These are phyloP conservation scores for Solanum etuberosum DNA, from an alignment of 257 asterid species.

Conservation along the genomic window DNA sequence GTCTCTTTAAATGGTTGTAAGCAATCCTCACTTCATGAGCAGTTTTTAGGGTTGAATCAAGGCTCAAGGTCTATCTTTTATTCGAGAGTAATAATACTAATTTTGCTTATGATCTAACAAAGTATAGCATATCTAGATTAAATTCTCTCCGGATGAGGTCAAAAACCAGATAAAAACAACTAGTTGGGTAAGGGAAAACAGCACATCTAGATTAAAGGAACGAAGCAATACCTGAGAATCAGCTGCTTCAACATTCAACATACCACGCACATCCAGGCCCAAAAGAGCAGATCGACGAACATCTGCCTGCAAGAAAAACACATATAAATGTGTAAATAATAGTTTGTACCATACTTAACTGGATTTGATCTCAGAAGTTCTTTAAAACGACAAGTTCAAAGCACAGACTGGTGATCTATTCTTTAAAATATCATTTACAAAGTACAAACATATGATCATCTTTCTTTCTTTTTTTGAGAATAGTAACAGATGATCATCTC, in stretches of 20 bases:
- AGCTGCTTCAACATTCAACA: constrained; percentile 43
- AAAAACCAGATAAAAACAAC: neutral
- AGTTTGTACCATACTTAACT: neutral
- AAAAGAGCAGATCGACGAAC: constrained; percentile 56
- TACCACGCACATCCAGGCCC: constrained; percentile 41
- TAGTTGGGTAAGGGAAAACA: neutral
- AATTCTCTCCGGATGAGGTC: neutral
- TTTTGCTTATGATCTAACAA: neutral
- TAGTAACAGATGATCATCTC: neutral
- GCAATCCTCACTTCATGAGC: neutral
- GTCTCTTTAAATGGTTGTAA: neutral
- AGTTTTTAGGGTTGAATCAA: neutral
- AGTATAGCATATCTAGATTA: neutral
- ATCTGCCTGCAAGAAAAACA: constrained; percentile 37
- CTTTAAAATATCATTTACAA: neutral
- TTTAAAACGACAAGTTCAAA: neutral
- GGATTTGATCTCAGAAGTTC: neutral
- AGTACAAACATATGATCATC: neutral
- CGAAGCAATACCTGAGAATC: constrained; percentile 46
- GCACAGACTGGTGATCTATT: neutral
- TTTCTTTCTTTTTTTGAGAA: neutral
- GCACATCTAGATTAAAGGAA: neutral
- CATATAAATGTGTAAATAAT: neutral
- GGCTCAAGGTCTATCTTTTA: neutral
- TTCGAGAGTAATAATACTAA: neutral